phyloP scores from a whole-genome alignment of 2,329 filamentous ascomycete genomes.

The Ramularia collo-cygni region DNA sequence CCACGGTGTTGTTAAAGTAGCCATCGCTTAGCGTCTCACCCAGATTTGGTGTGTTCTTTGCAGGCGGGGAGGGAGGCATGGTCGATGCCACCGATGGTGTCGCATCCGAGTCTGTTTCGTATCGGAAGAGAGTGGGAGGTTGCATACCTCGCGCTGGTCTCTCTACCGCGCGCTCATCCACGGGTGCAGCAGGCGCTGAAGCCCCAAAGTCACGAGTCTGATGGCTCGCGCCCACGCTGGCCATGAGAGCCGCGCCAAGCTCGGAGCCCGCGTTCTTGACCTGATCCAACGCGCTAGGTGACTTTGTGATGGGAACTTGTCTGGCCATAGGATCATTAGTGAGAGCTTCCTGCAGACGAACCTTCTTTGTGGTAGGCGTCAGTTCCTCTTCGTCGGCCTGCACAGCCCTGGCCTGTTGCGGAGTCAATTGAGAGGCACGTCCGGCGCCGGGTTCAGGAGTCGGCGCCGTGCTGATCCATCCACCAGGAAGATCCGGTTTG shows the following conservation, averaged over 20 bases:
- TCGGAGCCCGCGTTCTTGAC: constrained; percentile 43
- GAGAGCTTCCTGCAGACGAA: constrained; percentile 9
- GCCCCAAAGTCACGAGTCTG: constrained; percentile 30
- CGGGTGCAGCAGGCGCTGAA: constrained; percentile 17
- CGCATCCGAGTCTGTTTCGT: constrained; percentile 16
- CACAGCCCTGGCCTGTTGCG: constrained; percentile 6
- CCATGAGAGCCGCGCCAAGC: constrained; percentile 41
- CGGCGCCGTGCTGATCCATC: constrained; percentile 46
- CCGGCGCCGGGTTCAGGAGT: constrained; percentile 22
- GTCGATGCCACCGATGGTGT: constrained; percentile 18
- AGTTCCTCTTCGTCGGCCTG: constrained; percentile 23
- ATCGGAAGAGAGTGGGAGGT: constrained; percentile 12
- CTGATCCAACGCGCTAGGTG: constrained; percentile 30
- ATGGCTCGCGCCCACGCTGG: constrained; percentile 31
- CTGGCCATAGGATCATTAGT: neutral
- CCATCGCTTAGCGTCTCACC: constrained; percentile 18
- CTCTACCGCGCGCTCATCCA: constrained; percentile 18
- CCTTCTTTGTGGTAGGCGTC: constrained; percentile 27
- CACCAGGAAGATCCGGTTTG: constrained; percentile 46
- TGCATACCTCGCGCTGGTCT: constrained; percentile 17
- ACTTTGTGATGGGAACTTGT: no score
- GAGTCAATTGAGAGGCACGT: constrained; percentile 2
- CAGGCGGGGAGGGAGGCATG: constrained; percentile 39
- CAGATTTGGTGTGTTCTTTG: constrained; percentile 38
- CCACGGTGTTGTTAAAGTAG: constrained; percentile 18